These are phyloP conservation scores for Spatholobus suberectus DNA, from an alignment of 306 rosid species.

Conservation along the genomic window DNA sequence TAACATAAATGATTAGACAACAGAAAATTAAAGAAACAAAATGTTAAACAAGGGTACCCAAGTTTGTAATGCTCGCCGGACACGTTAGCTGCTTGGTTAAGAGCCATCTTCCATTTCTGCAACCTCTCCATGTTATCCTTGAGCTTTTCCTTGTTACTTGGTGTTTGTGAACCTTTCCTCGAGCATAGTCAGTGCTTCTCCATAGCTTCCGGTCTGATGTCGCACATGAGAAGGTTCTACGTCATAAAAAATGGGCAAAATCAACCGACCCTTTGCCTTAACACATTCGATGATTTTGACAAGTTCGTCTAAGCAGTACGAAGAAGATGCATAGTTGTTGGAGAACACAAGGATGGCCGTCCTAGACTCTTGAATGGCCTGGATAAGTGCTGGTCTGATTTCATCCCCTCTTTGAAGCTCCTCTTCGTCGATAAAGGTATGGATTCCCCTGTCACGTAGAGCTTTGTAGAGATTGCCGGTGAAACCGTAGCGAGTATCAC, in stretches of 20 bases:
- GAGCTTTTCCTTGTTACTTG: background rate
- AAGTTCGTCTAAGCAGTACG: slow-evolving; percentile 15
- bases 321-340: background rate
- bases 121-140: background rate
- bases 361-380: slow-evolving; percentile 17
- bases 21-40: too few species aligned
- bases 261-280: background rate
- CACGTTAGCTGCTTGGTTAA: background rate
- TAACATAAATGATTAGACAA: too few species aligned
- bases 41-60: background rate
- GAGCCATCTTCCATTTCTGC: background rate
- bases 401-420: background rate
- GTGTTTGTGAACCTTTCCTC: background rate
- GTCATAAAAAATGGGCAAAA: background rate
- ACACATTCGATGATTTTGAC: background rate
- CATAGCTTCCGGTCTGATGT: slow-evolving; percentile 1
- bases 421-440: slow-evolving; percentile 18
- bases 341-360: slow-evolving; percentile 1
- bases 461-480: slow-evolving; percentile 27
- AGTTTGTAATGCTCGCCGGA: background rate
- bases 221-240: slow-evolving; percentile 12
- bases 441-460: background rate
- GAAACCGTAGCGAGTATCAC: slow-evolving; percentile 7
- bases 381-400: background rate
- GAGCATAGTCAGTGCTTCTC: background rate